Conservation (phyloP, 2,329 filamentous ascomycete genomes). For the Metarhizium guizhouense region DNA sequence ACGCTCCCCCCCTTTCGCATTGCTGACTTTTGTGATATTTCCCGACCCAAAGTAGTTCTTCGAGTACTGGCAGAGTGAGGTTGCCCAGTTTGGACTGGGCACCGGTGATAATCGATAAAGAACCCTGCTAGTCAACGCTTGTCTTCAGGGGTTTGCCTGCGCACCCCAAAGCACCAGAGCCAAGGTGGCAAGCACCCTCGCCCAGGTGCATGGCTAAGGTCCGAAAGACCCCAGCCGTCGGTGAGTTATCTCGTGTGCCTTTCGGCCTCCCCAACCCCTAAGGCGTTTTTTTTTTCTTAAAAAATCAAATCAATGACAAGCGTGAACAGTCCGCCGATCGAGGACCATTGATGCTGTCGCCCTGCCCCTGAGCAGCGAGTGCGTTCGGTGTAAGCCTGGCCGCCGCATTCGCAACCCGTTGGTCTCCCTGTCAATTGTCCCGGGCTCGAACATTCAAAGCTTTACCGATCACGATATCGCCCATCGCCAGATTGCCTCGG, state of each 20-base stretch:
- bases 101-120: conserved; percentile 3
- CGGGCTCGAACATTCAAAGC: background rate
- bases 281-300: background rate
- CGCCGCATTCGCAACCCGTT: background rate
- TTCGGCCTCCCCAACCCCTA: background rate
- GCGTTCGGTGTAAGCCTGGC: background rate
- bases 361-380: conserved; percentile 4
- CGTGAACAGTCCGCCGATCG: background rate
- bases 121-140: conserved; percentile 3
- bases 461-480: background rate
- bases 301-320: background rate
- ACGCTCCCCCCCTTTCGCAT: too few relatives aligned
- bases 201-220: background rate
- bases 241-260: background rate
- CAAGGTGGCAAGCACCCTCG: background rate
- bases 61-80: background rate
- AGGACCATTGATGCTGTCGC: conserved; percentile 2
- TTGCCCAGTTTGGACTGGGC: too few relatives aligned
- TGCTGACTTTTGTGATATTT: background rate
- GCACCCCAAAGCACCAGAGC: too few relatives aligned
- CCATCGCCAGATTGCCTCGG: background rate
- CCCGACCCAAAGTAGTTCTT: background rate
- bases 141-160: conserved; percentile 4
- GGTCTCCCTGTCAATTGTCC: background rate
- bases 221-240: background rate